A percentile compares a stretch with the other conserved stretches of the same genome.
Conservation (phyloP, 805 yeast species). For the Komagataella pseudopastoris region DNA sequence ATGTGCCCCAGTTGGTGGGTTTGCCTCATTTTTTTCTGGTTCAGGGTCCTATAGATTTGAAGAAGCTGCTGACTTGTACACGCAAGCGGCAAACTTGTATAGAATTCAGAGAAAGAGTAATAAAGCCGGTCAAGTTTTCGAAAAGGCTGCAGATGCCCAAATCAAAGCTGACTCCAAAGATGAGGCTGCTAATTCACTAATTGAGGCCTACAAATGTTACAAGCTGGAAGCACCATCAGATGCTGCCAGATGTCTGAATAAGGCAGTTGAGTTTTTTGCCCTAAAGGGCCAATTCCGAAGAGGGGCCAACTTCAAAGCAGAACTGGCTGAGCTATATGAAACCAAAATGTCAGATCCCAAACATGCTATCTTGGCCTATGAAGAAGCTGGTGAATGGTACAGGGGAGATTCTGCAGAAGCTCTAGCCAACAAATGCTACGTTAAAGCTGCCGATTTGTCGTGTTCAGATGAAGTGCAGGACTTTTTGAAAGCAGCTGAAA, state of each 20-base stretch:
- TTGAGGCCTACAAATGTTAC: constrained; percentile 85
- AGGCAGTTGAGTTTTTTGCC: constrained; percentile 76
- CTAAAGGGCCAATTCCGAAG: constrained; percentile 89
- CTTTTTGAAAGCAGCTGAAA: constrained; percentile 60
- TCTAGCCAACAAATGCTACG: constrained; percentile 71
- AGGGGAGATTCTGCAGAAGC: constrained; percentile 89
- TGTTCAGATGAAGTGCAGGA: constrained; percentile 53
- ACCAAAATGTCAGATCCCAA: constrained; percentile 50
- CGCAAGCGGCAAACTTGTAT: constrained; percentile 89
- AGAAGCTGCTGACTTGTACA: constrained; percentile 83
- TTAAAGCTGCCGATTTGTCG: constrained; percentile 81
- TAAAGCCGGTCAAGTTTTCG: constrained; percentile 73
- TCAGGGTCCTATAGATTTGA: constrained; percentile 54
- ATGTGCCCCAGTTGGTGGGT: constrained; percentile 56
- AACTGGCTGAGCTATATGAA: constrained; percentile 80
- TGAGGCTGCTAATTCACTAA: constrained; percentile 81
- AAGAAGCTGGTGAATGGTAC: constrained; percentile 94
- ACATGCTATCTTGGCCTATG: constrained; percentile 67
- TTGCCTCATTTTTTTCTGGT: constrained; percentile 56
- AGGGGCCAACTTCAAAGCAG: constrained; percentile 90
- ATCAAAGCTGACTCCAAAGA: constrained; percentile 63
- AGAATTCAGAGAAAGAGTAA: constrained; percentile 60
- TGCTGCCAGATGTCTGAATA: constrained; percentile 64
- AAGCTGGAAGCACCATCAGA: constrained; percentile 59
- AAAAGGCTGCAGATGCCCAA: constrained; percentile 76